Conservation (phyloP, 495 filamentous ascomycete genomes). For the Talaromyces thailandensis region DNA sequence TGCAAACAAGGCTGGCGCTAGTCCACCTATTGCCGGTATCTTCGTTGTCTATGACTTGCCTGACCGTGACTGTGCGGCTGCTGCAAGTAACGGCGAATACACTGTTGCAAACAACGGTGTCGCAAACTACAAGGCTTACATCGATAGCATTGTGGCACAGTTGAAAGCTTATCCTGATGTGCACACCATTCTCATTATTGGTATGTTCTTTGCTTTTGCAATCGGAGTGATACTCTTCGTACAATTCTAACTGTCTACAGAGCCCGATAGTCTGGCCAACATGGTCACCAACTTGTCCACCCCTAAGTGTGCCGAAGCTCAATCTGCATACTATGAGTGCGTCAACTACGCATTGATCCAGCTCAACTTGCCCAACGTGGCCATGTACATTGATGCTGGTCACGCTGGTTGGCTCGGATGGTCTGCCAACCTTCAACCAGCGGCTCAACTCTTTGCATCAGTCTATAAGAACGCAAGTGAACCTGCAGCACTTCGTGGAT, state of each 20-base stretch:
- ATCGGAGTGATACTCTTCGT: not conserved
- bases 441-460: slow-evolving; percentile 56
- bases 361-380: slow-evolving; percentile 67
- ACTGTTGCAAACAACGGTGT: slow-evolving; percentile 50
- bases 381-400: slow-evolving; percentile 76
- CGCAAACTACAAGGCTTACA: slow-evolving; percentile 60
- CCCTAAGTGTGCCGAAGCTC: slow-evolving; percentile 53
- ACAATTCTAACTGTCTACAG: too few species aligned
- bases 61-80: slow-evolving; percentile 68
- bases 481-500: slow-evolving; percentile 59
- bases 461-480: slow-evolving; percentile 57
- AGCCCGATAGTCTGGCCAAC: slow-evolving; percentile 76
- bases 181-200: slow-evolving; percentile 41
- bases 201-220: slow-evolving; percentile 35
- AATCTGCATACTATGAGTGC: slow-evolving; percentile 56
- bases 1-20: slow-evolving; percentile 44
- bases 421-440: slow-evolving; percentile 66
- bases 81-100: slow-evolving; percentile 70
- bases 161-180: slow-evolving; percentile 22
- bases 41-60: slow-evolving; percentile 72
- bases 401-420: slow-evolving; percentile 72
- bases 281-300: slow-evolving; percentile 65
- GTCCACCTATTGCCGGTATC: slow-evolving; percentile 36
- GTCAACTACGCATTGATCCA: slow-evolving; percentile 62
- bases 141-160: slow-evolving; percentile 44